Base-by-base conservation (phyloP, 73 alveolate species). In the Urostyla sp. region DNA sequence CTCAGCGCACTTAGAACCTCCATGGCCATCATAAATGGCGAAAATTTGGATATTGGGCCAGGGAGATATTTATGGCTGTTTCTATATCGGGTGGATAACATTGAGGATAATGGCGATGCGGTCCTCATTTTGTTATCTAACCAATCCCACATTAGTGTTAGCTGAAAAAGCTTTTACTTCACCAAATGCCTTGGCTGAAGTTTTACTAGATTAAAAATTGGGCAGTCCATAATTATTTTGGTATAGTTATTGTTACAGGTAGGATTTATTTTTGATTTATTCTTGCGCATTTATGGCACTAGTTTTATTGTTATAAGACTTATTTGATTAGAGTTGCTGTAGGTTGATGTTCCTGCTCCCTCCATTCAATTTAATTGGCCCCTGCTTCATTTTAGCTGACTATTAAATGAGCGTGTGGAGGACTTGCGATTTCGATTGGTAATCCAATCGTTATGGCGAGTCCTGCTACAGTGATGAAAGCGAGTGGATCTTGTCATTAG, bases 11-110 rank as follows among this genome's bases (percentile, higher is more conserved):
- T 88, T 85, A 55, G 80, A 36, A 15, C 96, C 96, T 7, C 96
- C 96, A 57, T 90, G 96, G 26, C 96, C 96, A 67, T 90, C 96
- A 52, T 52, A 90, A 0, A 90, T 52, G 2, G 94, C 98, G 60
- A 93, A 93, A 56, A 89, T 89, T n/a, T 93, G 75, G 28, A 89
- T 86, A 66, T 86, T 86, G n/a, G 98, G 98, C 98, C 98, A 93
- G 32, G 87, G 80, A 0, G 7, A 13, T 2, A 59, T 61, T 63
- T 79, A 20, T 16, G 83, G 81, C 61, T 90, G 15, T 50, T 67
- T 40, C 34, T 36, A 52, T 23, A 54, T 37, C 11, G 96, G 96
- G 31, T 90, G 89, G 77, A 83, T 91, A 77, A 93, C 90, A 82
- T 93, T 93, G 24, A 93, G 74, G 37, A 93, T 93, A 35, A 93